Evolutionary conservation across 179 eudicot species (phyloP).

Genomic region (Silene coronaria): DNA sequence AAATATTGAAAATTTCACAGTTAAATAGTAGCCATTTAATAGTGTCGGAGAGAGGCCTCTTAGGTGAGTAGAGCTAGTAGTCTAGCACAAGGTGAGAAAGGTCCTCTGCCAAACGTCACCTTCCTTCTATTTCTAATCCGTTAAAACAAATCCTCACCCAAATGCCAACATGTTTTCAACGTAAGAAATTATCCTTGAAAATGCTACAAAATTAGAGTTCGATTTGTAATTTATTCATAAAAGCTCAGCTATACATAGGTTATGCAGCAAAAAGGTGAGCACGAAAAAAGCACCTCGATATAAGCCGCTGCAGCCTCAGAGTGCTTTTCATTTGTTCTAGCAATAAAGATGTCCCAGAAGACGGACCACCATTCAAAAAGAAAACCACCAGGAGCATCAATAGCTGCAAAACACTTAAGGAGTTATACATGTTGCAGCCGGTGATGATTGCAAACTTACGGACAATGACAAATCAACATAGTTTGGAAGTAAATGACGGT

Average conservation of each 20-base stretch:
- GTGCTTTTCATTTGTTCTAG: conserved; percentile 94
- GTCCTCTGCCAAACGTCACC: neutral
- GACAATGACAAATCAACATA: neutral
- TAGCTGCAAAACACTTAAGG: conserved; percentile 47
- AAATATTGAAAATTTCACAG: neutral
- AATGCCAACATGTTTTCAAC: neutral
- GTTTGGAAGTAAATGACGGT: conserved; percentile 6
- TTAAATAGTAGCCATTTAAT: neutral
- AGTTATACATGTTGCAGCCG: conserved; percentile 11
- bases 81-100: neutral
- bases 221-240: neutral
- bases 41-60: neutral
- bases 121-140: neutral
- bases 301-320: conserved; percentile 96
- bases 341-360: conserved; percentile 96
- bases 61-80: neutral
- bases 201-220: neutral
- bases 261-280: neutral
- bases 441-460: neutral
- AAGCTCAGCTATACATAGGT: neutral
- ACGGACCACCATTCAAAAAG: conserved; percentile 99
- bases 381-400: conserved; percentile 99
- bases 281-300: conserved; percentile 59
- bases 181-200: neutral
- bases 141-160: neutral